Conservation (phyloP, 2,329 filamentous ascomycete species). For the Cladorrhinum sp. region DNA sequence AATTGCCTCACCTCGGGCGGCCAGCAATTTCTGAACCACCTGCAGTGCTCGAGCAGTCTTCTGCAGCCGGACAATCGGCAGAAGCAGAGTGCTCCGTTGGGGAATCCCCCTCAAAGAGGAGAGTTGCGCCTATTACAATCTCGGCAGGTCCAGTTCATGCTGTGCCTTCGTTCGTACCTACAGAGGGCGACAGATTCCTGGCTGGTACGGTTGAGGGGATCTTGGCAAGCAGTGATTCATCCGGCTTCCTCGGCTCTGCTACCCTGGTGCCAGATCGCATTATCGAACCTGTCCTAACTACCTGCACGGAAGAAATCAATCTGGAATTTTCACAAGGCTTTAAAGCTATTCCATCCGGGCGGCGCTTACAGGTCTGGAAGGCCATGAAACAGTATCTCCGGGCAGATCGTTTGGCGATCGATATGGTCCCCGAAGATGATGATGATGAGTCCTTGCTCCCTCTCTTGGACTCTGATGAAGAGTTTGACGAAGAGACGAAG, state of each 20-base stretch:
- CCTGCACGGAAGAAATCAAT: not conserved
- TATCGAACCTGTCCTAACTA: not conserved
- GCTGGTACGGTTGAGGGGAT: conserved; percentile 12
- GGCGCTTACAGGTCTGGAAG: conserved; percentile 42
- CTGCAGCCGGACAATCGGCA: not conserved
- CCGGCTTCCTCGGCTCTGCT: conserved; percentile 18
- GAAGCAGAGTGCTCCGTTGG: not conserved
- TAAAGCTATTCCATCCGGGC: conserved; percentile 39
- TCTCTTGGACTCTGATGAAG: conserved; percentile 22
- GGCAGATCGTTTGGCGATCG: conserved; percentile 4
- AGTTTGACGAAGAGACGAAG: conserved; percentile 35
- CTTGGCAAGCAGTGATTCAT: not conserved
- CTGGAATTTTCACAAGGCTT: conserved; percentile 29
- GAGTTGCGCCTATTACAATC: conserved; percentile 28
- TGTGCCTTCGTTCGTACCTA: conserved; percentile 11
- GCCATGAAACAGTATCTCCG: conserved; percentile 42
- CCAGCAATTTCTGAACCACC: no score
- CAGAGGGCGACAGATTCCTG: conserved; percentile 16
- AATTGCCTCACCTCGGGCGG: not conserved
- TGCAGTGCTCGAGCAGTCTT: not conserved
- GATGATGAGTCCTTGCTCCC: conserved; percentile 13
- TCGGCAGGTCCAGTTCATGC: conserved; percentile 11
- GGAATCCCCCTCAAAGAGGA: conserved; percentile 29
- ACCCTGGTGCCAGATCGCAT: conserved; percentile 13
- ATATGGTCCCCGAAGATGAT: not conserved